A percentile compares a stretch with the other conserved stretches of the same genome.
Conservation (phyloP, 805 yeast genomes). For the Saturnispora silvae region DNA sequence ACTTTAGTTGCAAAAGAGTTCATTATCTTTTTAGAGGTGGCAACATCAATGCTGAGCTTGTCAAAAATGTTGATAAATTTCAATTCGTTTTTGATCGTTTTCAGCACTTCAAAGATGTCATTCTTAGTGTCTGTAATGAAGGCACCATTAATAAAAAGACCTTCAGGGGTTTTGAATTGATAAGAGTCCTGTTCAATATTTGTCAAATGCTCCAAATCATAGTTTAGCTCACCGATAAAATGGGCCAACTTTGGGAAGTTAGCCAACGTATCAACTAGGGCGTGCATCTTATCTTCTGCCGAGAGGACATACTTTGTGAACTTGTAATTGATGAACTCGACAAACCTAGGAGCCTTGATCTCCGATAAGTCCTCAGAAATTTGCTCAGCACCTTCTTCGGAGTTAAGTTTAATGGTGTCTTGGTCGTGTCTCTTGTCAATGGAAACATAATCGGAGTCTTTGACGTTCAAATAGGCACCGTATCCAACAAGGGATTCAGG, state of each 20-base stretch:
- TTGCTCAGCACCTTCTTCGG: background rate
- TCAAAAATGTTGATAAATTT: constrained; percentile 13
- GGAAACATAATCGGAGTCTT: constrained; percentile 56
- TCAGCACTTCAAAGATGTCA: constrained; percentile 33
- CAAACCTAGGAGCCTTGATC: constrained; percentile 24
- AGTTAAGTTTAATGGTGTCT: background rate
- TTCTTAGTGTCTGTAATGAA: constrained; percentile 37
- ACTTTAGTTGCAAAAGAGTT: constrained; percentile 28
- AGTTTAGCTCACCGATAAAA: constrained; percentile 23
- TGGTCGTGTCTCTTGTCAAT: constrained; percentile 45
- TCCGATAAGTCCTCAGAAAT: constrained; percentile 14
- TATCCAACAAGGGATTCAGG: constrained; percentile 41
- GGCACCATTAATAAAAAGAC: constrained; percentile 64
- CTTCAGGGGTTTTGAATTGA: constrained; percentile 23
- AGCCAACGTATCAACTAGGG: constrained; percentile 30
- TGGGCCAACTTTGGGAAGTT: constrained; percentile 49
- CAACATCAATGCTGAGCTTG: constrained; percentile 26
- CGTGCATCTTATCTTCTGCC: constrained; percentile 25
- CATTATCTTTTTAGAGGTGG: constrained; percentile 28
- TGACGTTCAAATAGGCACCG: constrained; percentile 54
- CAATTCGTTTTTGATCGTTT: constrained; percentile 30
- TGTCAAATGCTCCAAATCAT: constrained; percentile 9
- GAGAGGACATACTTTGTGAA: constrained; percentile 31
- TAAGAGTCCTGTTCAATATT: constrained; percentile 5
- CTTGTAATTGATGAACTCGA: constrained; percentile 32